Evolutionary conservation across 495 filamentous ascomycete genomes (phyloP).

Genomic region (Daldinia decipiens): DNA sequence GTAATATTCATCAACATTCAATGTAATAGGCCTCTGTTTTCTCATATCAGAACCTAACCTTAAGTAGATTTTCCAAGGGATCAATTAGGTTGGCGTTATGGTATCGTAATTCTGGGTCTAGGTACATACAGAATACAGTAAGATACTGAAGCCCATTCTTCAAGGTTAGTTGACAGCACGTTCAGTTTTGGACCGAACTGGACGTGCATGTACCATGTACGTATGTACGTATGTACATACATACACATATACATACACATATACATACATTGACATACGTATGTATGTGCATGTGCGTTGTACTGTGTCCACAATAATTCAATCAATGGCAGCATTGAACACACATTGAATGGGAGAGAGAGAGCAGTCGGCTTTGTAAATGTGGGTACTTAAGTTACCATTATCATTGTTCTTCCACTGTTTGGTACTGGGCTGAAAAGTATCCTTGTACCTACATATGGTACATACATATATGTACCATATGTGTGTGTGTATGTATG

Average conservation of each 20-base stretch:
- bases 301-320: slow-evolving; percentile 31
- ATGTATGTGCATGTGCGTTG: slow-evolving; percentile 23
- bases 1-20: slow-evolving; percentile 7
- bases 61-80: slow-evolving; percentile 27
- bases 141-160: slow-evolving; percentile 33
- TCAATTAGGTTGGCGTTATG: slow-evolving; percentile 42
- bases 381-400: slow-evolving; percentile 5
- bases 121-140: slow-evolving; percentile 30
- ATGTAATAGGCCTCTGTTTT: slow-evolving; percentile 10
- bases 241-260: background rate
- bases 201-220: slow-evolving; percentile 28
- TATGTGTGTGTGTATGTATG: background rate
- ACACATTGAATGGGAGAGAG: slow-evolving; percentile 3
- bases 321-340: slow-evolving; percentile 4
- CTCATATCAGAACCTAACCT: slow-evolving; percentile 41
- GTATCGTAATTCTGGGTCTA: slow-evolving; percentile 43
- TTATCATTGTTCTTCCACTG: slow-evolving; percentile 6
- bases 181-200: slow-evolving; percentile 25
- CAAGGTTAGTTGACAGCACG: slow-evolving; percentile 31
- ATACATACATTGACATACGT: background rate
- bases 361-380: background rate
- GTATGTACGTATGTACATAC: slow-evolving; percentile 6
- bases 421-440: slow-evolving; percentile 5
- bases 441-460: background rate
- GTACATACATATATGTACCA: background rate